These are phyloP conservation scores for Candida dendrica DNA, from an alignment of 805 yeast genomes.

Conservation along the genomic window DNA sequence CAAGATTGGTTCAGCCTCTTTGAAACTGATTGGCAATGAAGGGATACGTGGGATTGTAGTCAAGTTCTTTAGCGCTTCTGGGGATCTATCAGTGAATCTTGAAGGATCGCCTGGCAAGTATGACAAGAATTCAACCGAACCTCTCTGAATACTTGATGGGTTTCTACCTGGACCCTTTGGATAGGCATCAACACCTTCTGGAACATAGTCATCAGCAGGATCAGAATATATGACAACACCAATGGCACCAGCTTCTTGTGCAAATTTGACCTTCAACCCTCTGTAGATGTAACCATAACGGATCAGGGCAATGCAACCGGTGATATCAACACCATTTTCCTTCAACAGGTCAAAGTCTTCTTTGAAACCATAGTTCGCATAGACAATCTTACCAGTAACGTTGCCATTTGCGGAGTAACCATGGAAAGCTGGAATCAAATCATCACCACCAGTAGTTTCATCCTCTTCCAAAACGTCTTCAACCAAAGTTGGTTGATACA, in stretches of 20 bases:
- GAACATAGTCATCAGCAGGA: conserved; percentile 55
- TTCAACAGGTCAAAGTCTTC: conserved; percentile 49
- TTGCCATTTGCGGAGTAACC: conserved; percentile 75
- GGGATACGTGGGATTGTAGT: conserved; percentile 59
- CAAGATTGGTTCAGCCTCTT: conserved; percentile 58
- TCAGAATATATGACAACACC: conserved; percentile 67
- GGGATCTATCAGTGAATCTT: conserved; percentile 52
- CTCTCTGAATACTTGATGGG: conserved; percentile 71
- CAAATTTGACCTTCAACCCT: conserved; percentile 71
- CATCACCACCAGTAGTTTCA: conserved; percentile 32
- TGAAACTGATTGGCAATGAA: conserved; percentile 58
- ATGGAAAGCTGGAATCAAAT: conserved; percentile 62
- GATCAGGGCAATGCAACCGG: conserved; percentile 56
- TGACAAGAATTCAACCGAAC: conserved; percentile 60
- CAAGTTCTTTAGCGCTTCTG: conserved; percentile 42
- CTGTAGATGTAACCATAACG: conserved; percentile 64
- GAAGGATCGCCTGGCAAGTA: conserved; percentile 72
- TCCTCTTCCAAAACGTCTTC: conserved; percentile 50
- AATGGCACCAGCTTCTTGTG: conserved; percentile 61
- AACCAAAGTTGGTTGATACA: conserved; percentile 44
- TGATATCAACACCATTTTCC: conserved; percentile 39
- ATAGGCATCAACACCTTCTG: conserved; percentile 55
- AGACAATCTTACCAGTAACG: conserved; percentile 58
- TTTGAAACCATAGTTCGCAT: conserved; percentile 61
- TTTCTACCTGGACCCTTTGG: conserved; percentile 76